Conservation (phyloP, 768 basidiomycete genomes). For the Epithele typhae region DNA sequence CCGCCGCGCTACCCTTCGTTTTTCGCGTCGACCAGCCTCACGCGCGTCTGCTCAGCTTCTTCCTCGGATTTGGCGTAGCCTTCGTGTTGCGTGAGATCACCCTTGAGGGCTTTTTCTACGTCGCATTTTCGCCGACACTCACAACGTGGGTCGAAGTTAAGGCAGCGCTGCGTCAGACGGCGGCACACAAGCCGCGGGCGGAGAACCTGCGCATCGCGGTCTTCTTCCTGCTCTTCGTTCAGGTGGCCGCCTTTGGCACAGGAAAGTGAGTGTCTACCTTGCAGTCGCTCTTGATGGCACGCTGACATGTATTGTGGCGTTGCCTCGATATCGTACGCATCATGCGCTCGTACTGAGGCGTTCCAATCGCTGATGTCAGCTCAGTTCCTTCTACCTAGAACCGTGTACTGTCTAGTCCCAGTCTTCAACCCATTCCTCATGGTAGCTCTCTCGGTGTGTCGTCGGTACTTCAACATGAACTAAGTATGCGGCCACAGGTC, state of each 20-base stretch:
- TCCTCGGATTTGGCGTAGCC: conserved; percentile 68
- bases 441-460: conserved; percentile 61
- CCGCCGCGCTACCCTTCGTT: conserved; percentile 49
- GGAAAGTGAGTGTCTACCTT: conserved; percentile 38
- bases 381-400: conserved; percentile 78
- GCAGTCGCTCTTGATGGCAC: background rate
- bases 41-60: conserved; percentile 56
- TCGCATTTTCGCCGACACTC: conserved; percentile 60
- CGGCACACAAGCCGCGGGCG: conserved; percentile 21
- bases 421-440: conserved; percentile 85
- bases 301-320: no score
- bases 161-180: conserved; percentile 22
- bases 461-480: background rate
- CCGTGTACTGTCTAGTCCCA: conserved; percentile 83
- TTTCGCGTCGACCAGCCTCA: conserved; percentile 30
- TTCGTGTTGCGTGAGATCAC: conserved; percentile 81
- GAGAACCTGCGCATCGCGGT: conserved; percentile 72
- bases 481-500: no score
- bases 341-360: no score
- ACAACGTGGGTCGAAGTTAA: conserved; percentile 69
- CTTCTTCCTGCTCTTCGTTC: conserved; percentile 84
- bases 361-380: background rate
- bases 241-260: conserved; percentile 82
- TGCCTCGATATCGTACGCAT: conserved; percentile 81
- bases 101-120: conserved; percentile 76